These are phyloP conservation scores for Cyclanthera cordifolia DNA, from an alignment of 306 rosid species.

Conservation along the genomic window DNA sequence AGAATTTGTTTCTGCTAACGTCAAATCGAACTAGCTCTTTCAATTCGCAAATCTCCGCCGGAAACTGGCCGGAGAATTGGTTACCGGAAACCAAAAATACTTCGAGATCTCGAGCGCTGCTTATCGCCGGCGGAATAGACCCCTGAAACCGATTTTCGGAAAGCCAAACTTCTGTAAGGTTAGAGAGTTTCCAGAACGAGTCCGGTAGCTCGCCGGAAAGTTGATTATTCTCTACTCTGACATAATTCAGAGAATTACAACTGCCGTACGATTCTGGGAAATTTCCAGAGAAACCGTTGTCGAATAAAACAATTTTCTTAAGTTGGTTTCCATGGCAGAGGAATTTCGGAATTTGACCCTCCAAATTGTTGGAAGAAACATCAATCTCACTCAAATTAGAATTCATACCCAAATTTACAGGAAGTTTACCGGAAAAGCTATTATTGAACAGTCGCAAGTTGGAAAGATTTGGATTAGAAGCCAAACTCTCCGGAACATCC, in stretches of 20 bases:
- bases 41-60: slow-evolving; percentile 37
- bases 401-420: slow-evolving; percentile 41
- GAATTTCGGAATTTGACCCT: slow-evolving; percentile 41
- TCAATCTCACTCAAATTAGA: slow-evolving; percentile 39
- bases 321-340: slow-evolving; percentile 48
- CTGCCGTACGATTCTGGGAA: slow-evolving; percentile 30
- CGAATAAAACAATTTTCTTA: slow-evolving; percentile 28
- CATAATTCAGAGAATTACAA: slow-evolving; percentile 42
- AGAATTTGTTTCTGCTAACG: slow-evolving; percentile 35
- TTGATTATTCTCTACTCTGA: slow-evolving; percentile 48
- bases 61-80: slow-evolving; percentile 40
- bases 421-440: slow-evolving; percentile 49
- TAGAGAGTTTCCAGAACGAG: slow-evolving; percentile 40
- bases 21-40: slow-evolving; percentile 27
- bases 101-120: slow-evolving; percentile 18
- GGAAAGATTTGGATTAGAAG: slow-evolving; percentile 33
- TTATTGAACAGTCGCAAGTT: slow-evolving; percentile 53
- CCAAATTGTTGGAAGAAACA: slow-evolving; percentile 55
- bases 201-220: slow-evolving; percentile 41
- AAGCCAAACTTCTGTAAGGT: slow-evolving; percentile 25
- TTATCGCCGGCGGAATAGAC: slow-evolving; percentile 29
- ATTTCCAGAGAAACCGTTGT: slow-evolving; percentile 41
- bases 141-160: slow-evolving; percentile 46
- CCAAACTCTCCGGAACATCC: slow-evolving; percentile 38
- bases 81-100: slow-evolving; percentile 29